Conservation (phyloP, 2,329 filamentous ascomycete species). For the Penicillium thymicola region DNA sequence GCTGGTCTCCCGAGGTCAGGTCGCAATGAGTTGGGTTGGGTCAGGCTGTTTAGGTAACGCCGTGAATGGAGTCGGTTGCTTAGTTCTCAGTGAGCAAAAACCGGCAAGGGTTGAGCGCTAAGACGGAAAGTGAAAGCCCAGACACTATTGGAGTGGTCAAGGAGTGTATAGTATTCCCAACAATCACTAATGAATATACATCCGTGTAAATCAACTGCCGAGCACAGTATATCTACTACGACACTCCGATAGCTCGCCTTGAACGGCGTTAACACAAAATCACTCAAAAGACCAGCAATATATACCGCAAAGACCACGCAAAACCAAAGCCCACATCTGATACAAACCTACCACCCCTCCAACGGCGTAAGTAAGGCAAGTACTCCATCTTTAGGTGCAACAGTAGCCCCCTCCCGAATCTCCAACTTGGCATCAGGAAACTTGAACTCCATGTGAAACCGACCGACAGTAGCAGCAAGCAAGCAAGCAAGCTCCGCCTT, state of each 20-base stretch:
- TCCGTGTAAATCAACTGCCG: background rate
- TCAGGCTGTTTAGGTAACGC: too few relatives aligned
- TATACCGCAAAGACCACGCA: background rate
- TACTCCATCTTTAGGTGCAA: constrained; percentile 69
- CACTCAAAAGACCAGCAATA: background rate
- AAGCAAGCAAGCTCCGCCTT: constrained; percentile 82
- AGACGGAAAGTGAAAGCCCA: too few relatives aligned
- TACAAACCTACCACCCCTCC: constrained; percentile 26
- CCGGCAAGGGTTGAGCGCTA: too few relatives aligned
- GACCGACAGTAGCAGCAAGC: constrained; percentile 71
- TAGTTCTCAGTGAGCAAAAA: too few relatives aligned
- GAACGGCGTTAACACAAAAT: background rate
- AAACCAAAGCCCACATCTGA: background rate
- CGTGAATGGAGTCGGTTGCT: too few relatives aligned
- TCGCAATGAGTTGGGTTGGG: too few relatives aligned
- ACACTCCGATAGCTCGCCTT: background rate
- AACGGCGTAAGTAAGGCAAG: constrained; percentile 59
- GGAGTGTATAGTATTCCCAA: background rate
- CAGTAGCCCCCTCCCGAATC: constrained; percentile 68
- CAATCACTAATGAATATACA: background rate
- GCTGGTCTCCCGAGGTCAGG: too few relatives aligned
- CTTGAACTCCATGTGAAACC: constrained; percentile 66
- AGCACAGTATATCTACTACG: background rate
- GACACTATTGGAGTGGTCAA: background rate
- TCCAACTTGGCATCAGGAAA: constrained; percentile 59